Evolutionary conservation across 2,329 filamentous ascomycete species (phyloP).

Genomic region (Aspergillus sp.): DNA sequence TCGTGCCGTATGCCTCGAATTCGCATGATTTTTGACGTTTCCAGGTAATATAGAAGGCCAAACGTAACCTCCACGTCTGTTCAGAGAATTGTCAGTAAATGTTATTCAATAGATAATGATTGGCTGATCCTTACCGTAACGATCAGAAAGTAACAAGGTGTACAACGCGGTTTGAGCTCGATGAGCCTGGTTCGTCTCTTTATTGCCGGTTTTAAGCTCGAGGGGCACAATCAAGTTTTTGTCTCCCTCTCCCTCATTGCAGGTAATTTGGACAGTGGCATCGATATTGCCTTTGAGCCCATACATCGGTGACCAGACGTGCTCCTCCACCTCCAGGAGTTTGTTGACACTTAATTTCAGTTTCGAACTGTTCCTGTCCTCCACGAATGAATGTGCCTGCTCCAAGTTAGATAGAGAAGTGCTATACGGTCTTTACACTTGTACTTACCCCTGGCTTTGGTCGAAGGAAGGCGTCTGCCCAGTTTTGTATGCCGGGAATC

Average conservation of each 20-base stretch:
- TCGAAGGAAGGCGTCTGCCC: constrained; percentile 80
- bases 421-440: not conserved
- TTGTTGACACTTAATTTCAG: constrained; percentile 86
- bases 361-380: constrained; percentile 74
- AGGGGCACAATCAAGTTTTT: constrained; percentile 83
- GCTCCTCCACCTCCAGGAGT: constrained; percentile 92
- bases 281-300: constrained; percentile 97
- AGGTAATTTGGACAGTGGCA: constrained; percentile 85
- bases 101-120: not conserved
- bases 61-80: constrained; percentile 82
- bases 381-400: constrained; percentile 68
- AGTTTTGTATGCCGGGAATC: constrained; percentile 75
- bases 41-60: constrained; percentile 92
- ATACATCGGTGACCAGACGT: constrained; percentile 97
- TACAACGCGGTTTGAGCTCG: constrained; percentile 94
- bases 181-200: constrained; percentile 73
- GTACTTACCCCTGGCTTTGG: constrained; percentile 63
- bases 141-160: constrained; percentile 85
- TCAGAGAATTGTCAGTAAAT: not conserved
- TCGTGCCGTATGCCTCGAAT: constrained; percentile 85
- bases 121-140: constrained; percentile 60
- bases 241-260: constrained; percentile 67
- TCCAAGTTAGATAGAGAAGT: not conserved
- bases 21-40: constrained; percentile 79
- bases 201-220: constrained; percentile 92